Conservation (phyloP, 441 rosid species). For the Theobroma grandiflorum region DNA sequence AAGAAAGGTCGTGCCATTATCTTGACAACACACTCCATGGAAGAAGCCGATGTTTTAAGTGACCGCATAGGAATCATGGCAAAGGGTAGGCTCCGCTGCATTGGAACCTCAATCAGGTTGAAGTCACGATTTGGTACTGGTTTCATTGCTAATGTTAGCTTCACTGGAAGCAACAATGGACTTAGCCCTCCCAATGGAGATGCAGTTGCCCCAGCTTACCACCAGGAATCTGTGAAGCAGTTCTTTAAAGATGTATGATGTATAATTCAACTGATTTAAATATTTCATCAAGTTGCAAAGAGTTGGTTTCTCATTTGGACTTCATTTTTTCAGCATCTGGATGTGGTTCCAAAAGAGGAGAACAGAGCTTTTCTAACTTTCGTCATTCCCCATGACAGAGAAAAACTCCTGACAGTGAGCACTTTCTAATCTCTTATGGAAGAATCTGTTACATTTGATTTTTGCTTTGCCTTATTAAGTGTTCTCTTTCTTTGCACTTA, state of each 20-base stretch:
- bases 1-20: conserved; percentile 87
- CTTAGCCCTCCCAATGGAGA: conserved; percentile 43
- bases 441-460: not conserved
- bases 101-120: conserved; percentile 88
- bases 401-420: conserved; percentile 65
- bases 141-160: conserved; percentile 78
- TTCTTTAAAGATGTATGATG: conserved; percentile 72
- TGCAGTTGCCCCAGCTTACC: conserved; percentile 37
- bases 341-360: conserved; percentile 74
- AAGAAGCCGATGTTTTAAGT: conserved; percentile 92
- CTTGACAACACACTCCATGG: conserved; percentile 95
- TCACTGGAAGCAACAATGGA: conserved; percentile 51
- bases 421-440: conserved; percentile 19
- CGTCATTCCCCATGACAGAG: conserved; percentile 85
- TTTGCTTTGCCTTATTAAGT: not conserved
- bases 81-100: conserved; percentile 91
- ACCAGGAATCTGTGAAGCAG: conserved; percentile 61
- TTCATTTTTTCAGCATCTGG: conserved; percentile 56
- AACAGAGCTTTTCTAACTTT: conserved; percentile 78
- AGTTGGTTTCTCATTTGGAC: conserved; percentile 33
- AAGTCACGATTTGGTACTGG: conserved; percentile 90
- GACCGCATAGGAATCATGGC: conserved; percentile 97
- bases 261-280: conserved; percentile 5
- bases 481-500: conserved; percentile 16
- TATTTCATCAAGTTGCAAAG: conserved; percentile 16